Conservation (phyloP, 345 rosid genomes). For the Syzygium grande region DNA sequence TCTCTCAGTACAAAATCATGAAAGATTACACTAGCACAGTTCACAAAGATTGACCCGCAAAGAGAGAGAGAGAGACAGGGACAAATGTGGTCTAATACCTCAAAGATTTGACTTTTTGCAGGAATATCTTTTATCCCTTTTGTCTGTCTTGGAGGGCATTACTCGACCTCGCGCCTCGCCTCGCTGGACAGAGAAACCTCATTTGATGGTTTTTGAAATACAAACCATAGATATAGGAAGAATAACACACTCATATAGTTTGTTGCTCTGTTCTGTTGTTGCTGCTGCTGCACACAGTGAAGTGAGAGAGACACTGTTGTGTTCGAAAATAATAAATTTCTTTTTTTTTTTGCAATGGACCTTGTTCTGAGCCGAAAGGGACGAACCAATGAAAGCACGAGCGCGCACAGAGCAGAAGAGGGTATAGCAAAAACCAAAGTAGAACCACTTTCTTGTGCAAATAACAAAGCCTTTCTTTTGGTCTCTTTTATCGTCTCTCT, state of each 20-base stretch:
- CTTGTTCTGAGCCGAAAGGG: conserved; percentile 18
- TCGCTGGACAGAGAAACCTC: not conserved
- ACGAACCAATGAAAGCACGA: conserved; percentile 30
- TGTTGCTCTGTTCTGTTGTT: not conserved
- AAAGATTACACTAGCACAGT: not conserved
- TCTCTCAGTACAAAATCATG: not conserved
- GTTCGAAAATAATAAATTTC: not conserved
- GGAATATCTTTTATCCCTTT: not conserved
- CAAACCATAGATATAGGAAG: not conserved
- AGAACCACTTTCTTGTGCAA: conserved; percentile 1
- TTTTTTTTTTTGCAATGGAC: not conserved
- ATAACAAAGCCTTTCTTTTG: not conserved
- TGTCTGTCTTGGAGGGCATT: not conserved
- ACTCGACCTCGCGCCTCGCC: not conserved
- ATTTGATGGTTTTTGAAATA: not conserved
- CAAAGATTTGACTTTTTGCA: not conserved
- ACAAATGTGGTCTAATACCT: not conserved
- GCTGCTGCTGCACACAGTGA: not conserved
- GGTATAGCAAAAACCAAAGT: not conserved
- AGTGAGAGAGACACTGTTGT: not conserved
- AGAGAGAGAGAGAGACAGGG: not conserved
- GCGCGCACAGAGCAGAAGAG: not conserved
- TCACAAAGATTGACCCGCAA: not conserved
- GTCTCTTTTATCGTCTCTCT: not conserved
- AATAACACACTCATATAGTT: not conserved